phyloP scores from a whole-genome alignment of 139 green algal genomes.

The Chlorella sp. region DNA sequence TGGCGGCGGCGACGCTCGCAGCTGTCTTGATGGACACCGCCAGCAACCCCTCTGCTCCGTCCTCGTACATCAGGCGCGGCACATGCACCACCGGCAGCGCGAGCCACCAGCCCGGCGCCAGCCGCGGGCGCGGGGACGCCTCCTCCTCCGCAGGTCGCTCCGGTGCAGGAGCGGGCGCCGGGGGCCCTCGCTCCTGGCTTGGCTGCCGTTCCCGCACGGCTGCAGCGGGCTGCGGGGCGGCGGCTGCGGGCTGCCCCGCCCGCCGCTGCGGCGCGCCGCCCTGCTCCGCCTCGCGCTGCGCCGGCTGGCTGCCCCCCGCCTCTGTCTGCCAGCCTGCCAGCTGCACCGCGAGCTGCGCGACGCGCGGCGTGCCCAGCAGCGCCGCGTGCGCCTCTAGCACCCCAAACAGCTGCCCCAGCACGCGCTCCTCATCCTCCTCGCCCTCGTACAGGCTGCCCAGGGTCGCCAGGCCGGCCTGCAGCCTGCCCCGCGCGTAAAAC shows the following conservation, averaged over 20 bases:
- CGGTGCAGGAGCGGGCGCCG: neutral
- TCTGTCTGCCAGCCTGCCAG: neutral
- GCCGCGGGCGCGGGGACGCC: neutral
- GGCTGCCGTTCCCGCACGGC: neutral
- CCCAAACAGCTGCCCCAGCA: neutral
- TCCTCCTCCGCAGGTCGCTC: conserved; percentile 1
- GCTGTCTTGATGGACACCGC: neutral
- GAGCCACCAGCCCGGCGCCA: conserved; percentile 12
- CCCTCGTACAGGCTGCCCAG: no score
- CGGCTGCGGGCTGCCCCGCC: neutral
- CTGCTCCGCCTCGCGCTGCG: neutral
- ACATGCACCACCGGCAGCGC: conserved; percentile 28
- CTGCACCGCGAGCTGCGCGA: no score
- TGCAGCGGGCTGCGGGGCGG: neutral
- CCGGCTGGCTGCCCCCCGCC: neutral
- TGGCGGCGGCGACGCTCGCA: neutral
- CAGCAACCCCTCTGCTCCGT: conserved; percentile 18
- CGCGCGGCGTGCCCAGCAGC: no score
- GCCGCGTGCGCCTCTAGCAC: neutral
- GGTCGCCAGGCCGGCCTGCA: no score
- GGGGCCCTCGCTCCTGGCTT: neutral
- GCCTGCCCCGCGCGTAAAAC: no score
- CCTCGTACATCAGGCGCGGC: conserved; percentile 6
- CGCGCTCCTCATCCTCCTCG: neutral
- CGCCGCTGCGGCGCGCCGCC: neutral